Conservation (phyloP, 352 stramenopile genomes). For the Phytophthora capsici region DNA sequence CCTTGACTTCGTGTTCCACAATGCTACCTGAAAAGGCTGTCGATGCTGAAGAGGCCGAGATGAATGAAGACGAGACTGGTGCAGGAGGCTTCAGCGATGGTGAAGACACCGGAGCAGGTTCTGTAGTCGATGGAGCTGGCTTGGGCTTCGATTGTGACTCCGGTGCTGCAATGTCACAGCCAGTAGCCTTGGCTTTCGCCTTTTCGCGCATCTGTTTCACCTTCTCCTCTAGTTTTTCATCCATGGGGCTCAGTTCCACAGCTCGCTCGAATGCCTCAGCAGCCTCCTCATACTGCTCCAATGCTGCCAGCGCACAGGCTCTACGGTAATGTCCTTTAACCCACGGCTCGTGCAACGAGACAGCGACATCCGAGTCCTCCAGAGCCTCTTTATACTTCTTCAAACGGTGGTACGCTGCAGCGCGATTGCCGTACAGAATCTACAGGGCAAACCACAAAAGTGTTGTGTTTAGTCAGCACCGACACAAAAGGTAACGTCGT, state of each 20-base stretch:
- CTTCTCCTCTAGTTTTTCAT: conserved; percentile 69
- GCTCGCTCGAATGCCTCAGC: conserved; percentile 73
- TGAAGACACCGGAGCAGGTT: conserved; percentile 7
- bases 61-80: conserved; percentile 19
- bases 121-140: conserved; percentile 8
- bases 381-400: conserved; percentile 75
- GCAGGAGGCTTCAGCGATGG: conserved; percentile 28
- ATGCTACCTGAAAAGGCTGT: conserved; percentile 78
- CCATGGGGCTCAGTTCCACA: conserved; percentile 70
- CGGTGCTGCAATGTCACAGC: conserved; percentile 1
- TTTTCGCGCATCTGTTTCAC: conserved; percentile 69
- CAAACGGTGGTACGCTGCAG: conserved; percentile 73
- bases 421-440: conserved; percentile 87
- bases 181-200: conserved; percentile 20
- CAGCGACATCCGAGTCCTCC: conserved; percentile 64
- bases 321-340: conserved; percentile 89
- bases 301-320: conserved; percentile 66
- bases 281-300: conserved; percentile 71
- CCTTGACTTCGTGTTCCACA: conserved; percentile 63
- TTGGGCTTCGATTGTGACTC: conserved; percentile 16
- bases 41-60: conserved; percentile 28
- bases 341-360: conserved; percentile 74
- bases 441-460: conserved; percentile 23
- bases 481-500: not conserved
- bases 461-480: conserved; percentile 1